Base-by-base conservation (phyloP, 306 rosid species). In the Citrullus mucosospermus region DNA sequence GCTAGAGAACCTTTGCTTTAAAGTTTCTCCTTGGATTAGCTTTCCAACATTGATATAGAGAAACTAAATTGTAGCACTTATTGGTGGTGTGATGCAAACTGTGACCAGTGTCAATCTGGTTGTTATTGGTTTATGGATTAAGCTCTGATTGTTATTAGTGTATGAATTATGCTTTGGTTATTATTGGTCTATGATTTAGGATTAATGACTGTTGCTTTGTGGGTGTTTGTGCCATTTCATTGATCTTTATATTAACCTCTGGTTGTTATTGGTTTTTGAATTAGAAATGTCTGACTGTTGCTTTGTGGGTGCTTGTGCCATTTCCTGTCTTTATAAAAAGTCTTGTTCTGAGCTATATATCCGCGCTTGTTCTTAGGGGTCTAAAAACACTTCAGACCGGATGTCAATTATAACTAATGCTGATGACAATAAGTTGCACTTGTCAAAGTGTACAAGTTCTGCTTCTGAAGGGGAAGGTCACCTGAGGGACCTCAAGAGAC, bases 391-490 rank as follows among this genome's bases (percentile, higher is more conserved):
- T 60, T 85, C 89, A 83, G 69, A 74, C 39, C 85, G 83, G 83
- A 85, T 82, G 60, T 63, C 88, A 55, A 53, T 58, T 17, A 59
- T 78, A 18, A 85, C 82, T 72, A 75, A 20, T 53, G 74, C 78
- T 79, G 87, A 83, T 41, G 86, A 76, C 61, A 80, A 75, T 61
- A 78, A 36, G 82, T 60, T 55, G 48, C 88, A 73, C 28, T 73
- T 72, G 36, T 74, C 80, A 1, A 85, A 88, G 88, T 83, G 85
- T 78, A 90, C 81, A 22, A 78, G 85, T 67, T 84, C 89, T 16
- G 85, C 84, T 71, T 84, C 89, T 78, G 96, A 88, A 84, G 85
- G 80, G n/a, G 94, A 85, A 77, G 87, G 80, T 74, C 86, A 80
- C 63, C 62, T 34, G 22, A 88, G 93, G 85, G 87, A 75, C 46